Percentiles rank a stretch among this genome's conserved stretches.
Evolutionary conservation across 441 rosid genomes (phyloP).

Genomic region (Monsonia emarginata): DNA sequence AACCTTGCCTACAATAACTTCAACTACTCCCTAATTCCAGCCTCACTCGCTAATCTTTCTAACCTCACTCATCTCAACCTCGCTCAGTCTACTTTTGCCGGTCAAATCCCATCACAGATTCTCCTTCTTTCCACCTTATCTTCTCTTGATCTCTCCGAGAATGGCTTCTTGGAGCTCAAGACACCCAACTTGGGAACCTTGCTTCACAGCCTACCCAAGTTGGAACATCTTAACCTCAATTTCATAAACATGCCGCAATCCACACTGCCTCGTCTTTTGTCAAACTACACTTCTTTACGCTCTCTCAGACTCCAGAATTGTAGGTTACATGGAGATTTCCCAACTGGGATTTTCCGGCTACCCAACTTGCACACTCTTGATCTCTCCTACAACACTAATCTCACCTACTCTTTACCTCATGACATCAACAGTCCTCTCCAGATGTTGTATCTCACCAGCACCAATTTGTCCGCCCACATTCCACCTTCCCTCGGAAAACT

Average conservation of each 20-base stretch:
- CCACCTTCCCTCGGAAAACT: not conserved
- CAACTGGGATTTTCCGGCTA: slow-evolving; percentile 10
- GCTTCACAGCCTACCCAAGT: not conserved
- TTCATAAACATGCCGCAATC: not conserved
- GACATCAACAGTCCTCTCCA: slow-evolving; percentile 17
- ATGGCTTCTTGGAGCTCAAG: not conserved
- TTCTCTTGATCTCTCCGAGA: not conserved
- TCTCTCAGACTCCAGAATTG: not conserved
- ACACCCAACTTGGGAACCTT: not conserved
- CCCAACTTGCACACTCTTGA: slow-evolving; percentile 14
- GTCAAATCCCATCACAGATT: slow-evolving; percentile 3
- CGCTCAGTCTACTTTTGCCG: slow-evolving; percentile 2
- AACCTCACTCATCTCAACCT: slow-evolving; percentile 15
- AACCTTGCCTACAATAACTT: slow-evolving; percentile 19
- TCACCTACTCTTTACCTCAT: slow-evolving; percentile 14
- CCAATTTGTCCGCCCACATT: slow-evolving; percentile 10
- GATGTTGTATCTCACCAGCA: slow-evolving; percentile 6
- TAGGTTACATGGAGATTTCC: slow-evolving; percentile 17
- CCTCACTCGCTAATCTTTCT: slow-evolving; percentile 10
- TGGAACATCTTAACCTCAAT: slow-evolving; percentile 14
- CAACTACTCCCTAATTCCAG: slow-evolving; percentile 8
- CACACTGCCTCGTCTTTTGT: not conserved
- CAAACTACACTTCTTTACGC: slow-evolving; percentile 12
- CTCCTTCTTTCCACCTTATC: slow-evolving; percentile 8
- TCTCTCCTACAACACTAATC: not conserved